Percentiles rank a stretch among this genome's conserved stretches.
These are phyloP conservation scores for Fraxinus greggii DNA, from an alignment of 305 asterid species.

Conservation along the genomic window DNA sequence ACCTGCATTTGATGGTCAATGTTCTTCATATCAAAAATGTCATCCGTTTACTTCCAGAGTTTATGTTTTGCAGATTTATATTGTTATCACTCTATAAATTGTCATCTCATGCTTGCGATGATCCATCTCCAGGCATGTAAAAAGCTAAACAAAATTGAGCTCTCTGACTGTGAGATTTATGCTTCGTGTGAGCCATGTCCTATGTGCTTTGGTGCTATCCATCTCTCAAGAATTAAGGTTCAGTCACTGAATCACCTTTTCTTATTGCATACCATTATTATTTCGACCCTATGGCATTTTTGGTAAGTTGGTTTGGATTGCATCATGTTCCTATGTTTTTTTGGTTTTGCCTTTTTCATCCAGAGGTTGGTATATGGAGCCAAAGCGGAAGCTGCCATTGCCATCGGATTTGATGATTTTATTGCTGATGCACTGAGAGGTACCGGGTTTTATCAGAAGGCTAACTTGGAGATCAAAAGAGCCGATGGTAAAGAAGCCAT, in stretches of 20 bases:
- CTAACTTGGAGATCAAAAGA: conserved; percentile 71
- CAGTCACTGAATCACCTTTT: background rate
- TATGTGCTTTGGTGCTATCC: conserved; percentile 98
- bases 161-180: conserved; percentile 90
- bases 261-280: background rate
- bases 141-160: conserved; percentile 87
- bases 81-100: background rate
- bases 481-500: conserved; percentile 77
- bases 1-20: background rate
- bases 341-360: background rate
- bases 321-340: background rate
- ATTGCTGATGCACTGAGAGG: conserved; percentile 94
- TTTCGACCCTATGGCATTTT: background rate
- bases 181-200: conserved; percentile 99
- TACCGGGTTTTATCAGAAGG: conserved; percentile 85
- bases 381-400: conserved; percentile 95
- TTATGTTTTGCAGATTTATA: background rate
- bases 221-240: conserved; percentile 90
- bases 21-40: background rate
- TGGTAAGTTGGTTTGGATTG: background rate
- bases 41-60: background rate
- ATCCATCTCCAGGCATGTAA: conserved; percentile 71
- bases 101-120: conserved; percentile 1
- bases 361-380: conserved; percentile 98
- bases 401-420: conserved; percentile 94